Conservation (phyloP, 306 rosid species). For the Pueraria montana region DNA sequence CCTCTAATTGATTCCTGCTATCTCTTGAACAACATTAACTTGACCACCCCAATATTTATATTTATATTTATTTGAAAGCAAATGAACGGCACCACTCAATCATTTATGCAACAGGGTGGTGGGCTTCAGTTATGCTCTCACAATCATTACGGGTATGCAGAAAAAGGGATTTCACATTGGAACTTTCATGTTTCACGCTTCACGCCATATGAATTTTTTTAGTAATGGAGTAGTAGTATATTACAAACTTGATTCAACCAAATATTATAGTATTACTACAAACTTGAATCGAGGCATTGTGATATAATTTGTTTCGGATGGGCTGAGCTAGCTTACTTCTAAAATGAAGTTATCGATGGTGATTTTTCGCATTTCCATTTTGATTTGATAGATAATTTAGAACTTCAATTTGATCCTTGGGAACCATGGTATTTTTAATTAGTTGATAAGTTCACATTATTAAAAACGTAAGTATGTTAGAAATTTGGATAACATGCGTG, state of each 20-base stretch:
- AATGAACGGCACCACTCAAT: conserved; percentile 33
- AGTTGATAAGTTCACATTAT: no score
- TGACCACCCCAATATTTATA: not conserved
- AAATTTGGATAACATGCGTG: no score
- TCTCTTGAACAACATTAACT: not conserved
- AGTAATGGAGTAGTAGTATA: not conserved
- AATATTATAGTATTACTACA: not conserved
- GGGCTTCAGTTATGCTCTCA: conserved; percentile 23
- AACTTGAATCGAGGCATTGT: not conserved
- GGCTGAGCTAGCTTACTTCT: not conserved
- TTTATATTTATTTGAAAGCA: conserved; percentile 4
- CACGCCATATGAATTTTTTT: not conserved
- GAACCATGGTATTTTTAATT: no score
- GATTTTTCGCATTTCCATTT: not conserved
- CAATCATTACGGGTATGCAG: conserved; percentile 45
- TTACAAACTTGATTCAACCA: not conserved
- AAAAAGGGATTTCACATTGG: conserved; percentile 33
- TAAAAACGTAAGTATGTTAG: no score
- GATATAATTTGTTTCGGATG: no score
- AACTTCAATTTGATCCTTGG: no score
- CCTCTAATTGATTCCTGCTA: not conserved
- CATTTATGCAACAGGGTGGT: conserved; percentile 39
- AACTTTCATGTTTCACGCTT: conserved; percentile 39
- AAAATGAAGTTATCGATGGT: not conserved
- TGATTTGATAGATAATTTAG: no score